A percentile compares a stretch with the other conserved stretches of the same genome.
These are phyloP conservation scores for Ophiobolus disseminans DNA, from an alignment of 2,329 filamentous ascomycete genomes.

Conservation along the genomic window DNA sequence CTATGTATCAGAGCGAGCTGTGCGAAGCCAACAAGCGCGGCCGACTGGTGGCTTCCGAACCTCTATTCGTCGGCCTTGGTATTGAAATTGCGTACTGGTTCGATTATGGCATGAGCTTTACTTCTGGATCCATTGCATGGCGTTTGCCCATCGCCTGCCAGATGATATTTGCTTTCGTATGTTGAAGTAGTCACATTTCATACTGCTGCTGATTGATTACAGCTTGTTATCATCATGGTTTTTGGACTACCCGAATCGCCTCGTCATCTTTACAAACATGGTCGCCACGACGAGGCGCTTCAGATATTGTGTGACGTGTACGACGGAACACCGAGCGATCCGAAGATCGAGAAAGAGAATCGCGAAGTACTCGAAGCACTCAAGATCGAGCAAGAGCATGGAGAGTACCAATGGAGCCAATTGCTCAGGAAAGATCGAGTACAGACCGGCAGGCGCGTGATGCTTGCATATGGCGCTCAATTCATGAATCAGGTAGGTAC, in stretches of 20 bases:
- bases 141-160: conserved; percentile 57
- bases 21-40: conserved; percentile 63
- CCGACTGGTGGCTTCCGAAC: conserved; percentile 65
- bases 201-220: neutral
- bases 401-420: conserved; percentile 49
- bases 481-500: conserved; percentile 44
- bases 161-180: conserved; percentile 51
- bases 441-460: conserved; percentile 49
- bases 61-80: conserved; percentile 58
- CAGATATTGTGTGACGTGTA: conserved; percentile 58
- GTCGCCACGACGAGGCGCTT: conserved; percentile 56
- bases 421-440: conserved; percentile 50
- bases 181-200: neutral
- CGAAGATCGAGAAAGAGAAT: conserved; percentile 62
- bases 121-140: conserved; percentile 55
- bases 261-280: conserved; percentile 36
- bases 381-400: conserved; percentile 45
- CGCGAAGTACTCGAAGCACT: conserved; percentile 46
- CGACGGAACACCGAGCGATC: conserved; percentile 57
- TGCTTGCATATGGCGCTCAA: conserved; percentile 50
- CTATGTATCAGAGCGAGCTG: conserved; percentile 61
- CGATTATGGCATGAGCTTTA: conserved; percentile 46
- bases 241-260: conserved; percentile 40
- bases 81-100: conserved; percentile 59
- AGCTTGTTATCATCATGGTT: conserved; percentile 52